Evolutionary conservation across 768 basidiomycete genomes (phyloP), one percentile per base, ranked within the genome.

Genomic region (Tulasnella sp.): DNA sequence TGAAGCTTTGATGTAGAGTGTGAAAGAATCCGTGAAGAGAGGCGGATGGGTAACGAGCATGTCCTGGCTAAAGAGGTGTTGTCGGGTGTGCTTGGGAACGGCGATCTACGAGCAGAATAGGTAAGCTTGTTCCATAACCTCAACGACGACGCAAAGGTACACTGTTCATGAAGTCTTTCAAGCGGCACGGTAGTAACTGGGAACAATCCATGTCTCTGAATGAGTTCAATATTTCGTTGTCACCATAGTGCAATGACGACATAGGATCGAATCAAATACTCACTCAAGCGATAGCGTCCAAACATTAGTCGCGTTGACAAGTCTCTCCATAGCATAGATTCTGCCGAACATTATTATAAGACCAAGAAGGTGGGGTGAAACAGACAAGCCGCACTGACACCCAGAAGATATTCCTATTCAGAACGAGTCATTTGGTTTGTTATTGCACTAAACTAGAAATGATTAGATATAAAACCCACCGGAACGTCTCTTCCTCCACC

Each of bases 11-110:
- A 61, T 24, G 34, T 61, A 60, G 2, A 61, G 45, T n/a, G 60
- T 61, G 43, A 48, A 61, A 5, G 59, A 31, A 31, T 61, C 60
- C 9, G 60, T 61, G 17, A 49, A 21, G 15, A 45, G n/a, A 42
- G 46, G 27, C 12, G 60, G 60, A 60, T 61, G 60, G 43, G 17
- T 61, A 15, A 49, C 30, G 2, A 61, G 59, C 38, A 61, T 38
- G 30, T 61, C 34, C 29, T 21, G 22, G 10, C 30, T 43, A 11
- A 34, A 48, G 21, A 60, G 12, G 9, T 19, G 24, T 60, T 61
- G 60, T 21, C 60, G 61, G 9, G 17, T 44, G 22, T 54, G 42
- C 15, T 15, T 54, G 7, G 60, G 49, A 10, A 41, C 60, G 15
- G n/a, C n/a, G n/a, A n/a, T n/a, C n/a, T n/a, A n/a, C n/a, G n/a